These are phyloP conservation scores for Biscogniauxia sp. DNA, from an alignment of 2,329 filamentous ascomycete species.

Conservation along the genomic window DNA sequence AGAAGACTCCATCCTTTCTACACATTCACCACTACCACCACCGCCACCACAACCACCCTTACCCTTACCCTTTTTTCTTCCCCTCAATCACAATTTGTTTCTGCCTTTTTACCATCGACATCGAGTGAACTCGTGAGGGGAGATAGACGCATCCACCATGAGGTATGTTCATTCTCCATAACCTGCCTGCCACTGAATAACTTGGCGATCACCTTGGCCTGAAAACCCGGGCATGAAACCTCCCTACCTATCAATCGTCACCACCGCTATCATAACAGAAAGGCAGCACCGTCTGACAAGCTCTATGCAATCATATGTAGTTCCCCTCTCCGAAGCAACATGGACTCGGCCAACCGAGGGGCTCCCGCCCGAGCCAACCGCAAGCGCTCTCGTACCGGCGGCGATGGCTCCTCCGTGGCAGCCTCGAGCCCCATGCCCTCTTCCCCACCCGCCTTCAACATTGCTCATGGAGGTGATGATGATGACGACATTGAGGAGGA, in stretches of 20 bases:
- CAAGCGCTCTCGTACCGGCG: conserved; percentile 54
- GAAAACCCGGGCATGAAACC: neutral
- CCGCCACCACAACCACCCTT: no score
- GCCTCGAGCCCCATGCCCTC: conserved; percentile 65
- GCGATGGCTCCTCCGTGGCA: conserved; percentile 49
- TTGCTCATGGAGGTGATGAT: conserved; percentile 66
- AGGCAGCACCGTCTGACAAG: conserved; percentile 1
- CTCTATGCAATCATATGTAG: conserved; percentile 41
- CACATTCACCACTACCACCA: neutral
- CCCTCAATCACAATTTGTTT: neutral
- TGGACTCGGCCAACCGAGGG: conserved; percentile 81
- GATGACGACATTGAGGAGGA: conserved; percentile 72
- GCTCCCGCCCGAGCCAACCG: conserved; percentile 49
- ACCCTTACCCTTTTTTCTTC: neutral
- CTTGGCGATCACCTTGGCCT: neutral
- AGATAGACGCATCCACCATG: neutral
- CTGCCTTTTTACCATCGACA: neutral
- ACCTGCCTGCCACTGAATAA: neutral
- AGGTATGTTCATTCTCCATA: neutral
- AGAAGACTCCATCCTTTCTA: conserved; percentile 6
- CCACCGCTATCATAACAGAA: neutral
- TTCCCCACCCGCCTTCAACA: conserved; percentile 61
- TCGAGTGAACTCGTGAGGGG: neutral
- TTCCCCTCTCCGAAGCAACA: conserved; percentile 78
- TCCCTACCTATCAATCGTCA: no score